phyloP scores from a whole-genome alignment of 2,329 filamentous ascomycete genomes.

The Aspergillus novofumigatus region DNA sequence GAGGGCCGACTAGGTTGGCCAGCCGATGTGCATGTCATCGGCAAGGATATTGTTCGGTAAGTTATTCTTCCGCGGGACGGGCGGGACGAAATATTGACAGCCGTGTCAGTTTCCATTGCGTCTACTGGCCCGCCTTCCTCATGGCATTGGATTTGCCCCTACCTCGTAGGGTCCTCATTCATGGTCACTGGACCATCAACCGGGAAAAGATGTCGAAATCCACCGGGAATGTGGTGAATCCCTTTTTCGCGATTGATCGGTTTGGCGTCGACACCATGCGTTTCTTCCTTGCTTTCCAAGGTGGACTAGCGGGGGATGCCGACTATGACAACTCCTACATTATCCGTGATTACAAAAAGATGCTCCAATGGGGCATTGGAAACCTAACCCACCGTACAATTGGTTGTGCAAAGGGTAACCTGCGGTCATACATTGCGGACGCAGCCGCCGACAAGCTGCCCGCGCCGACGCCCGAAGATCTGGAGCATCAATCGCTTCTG shows the following conservation, averaged over 20 bases:
- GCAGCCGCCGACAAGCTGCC: constrained; percentile 26
- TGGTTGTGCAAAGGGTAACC: constrained; percentile 64
- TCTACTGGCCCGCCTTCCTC: constrained; percentile 97
- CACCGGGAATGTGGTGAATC: constrained; percentile 89
- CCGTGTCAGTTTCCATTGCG: constrained; percentile 69
- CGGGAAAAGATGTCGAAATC: constrained; percentile 96
- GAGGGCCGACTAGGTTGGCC: constrained; percentile 72
- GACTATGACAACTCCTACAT: constrained; percentile 81
- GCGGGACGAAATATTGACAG: constrained; percentile 14
- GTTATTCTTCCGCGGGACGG: constrained; percentile 7
- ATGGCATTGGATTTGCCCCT: constrained; percentile 79
- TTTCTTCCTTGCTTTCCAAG: constrained; percentile 80
- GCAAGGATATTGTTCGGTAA: constrained; percentile 85
- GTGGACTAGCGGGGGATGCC: constrained; percentile 70
- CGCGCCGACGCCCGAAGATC: constrained; percentile 26
- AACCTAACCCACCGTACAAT: constrained; percentile 73
- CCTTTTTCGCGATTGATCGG: constrained; percentile 82
- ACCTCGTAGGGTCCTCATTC: constrained; percentile 76
- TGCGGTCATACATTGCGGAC: constrained; percentile 54
- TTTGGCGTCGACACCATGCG: constrained; percentile 86
- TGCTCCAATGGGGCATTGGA: constrained; percentile 71
- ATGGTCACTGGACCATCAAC: constrained; percentile 94
- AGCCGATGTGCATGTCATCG: constrained; percentile 84
- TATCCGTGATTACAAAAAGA: constrained; percentile 71
- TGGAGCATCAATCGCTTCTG: constrained; percentile 40